Percentiles rank a stretch among this genome's conserved stretches.
Conservation (phyloP, 1,284 basidiomycete genomes). For the Mycena sp. region DNA sequence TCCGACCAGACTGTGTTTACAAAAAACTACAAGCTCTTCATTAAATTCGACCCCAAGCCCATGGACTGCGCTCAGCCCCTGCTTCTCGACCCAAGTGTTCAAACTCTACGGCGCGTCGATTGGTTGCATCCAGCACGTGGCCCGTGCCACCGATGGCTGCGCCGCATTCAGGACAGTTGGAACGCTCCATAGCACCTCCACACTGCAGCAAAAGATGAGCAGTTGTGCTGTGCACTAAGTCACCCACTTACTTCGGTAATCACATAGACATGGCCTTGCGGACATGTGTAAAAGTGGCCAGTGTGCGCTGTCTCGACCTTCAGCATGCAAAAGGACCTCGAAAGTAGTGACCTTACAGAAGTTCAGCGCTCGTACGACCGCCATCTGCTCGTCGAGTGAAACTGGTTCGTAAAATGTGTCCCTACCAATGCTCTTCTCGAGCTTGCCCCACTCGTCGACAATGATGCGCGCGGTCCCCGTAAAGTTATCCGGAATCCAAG, state of each 20-base stretch:
- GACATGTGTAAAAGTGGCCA: constrained; percentile 66
- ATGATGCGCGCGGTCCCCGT: constrained; percentile 38
- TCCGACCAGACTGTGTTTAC: not conserved
- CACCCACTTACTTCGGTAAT: constrained; percentile 53
- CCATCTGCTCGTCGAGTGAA: constrained; percentile 58
- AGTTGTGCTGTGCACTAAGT: not conserved
- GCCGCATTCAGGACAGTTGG: constrained; percentile 41
- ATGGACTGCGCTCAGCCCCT: constrained; percentile 31
- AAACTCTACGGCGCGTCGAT: constrained; percentile 34
- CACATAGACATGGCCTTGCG: constrained; percentile 62
- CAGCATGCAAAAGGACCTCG: not conserved
- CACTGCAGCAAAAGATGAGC: constrained; percentile 29
- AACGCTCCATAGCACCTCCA: constrained; percentile 37
- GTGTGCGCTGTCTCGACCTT: constrained; percentile 47
- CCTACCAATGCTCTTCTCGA: constrained; percentile 44
- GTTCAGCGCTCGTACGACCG: constrained; percentile 57
- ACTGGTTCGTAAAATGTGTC: constrained; percentile 52
- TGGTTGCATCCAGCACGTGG: constrained; percentile 35
- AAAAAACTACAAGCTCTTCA: not conserved
- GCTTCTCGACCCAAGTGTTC: constrained; percentile 33
- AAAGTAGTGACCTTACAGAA: constrained; percentile 51
- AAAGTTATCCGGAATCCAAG: constrained; percentile 49
- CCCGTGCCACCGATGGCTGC: constrained; percentile 35
- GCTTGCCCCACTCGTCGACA: constrained; percentile 46
- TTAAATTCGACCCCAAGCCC: constrained; percentile 32